Base-by-base conservation (phyloP, 1,284 basidiomycete genomes). In the Irpex sp. region DNA sequence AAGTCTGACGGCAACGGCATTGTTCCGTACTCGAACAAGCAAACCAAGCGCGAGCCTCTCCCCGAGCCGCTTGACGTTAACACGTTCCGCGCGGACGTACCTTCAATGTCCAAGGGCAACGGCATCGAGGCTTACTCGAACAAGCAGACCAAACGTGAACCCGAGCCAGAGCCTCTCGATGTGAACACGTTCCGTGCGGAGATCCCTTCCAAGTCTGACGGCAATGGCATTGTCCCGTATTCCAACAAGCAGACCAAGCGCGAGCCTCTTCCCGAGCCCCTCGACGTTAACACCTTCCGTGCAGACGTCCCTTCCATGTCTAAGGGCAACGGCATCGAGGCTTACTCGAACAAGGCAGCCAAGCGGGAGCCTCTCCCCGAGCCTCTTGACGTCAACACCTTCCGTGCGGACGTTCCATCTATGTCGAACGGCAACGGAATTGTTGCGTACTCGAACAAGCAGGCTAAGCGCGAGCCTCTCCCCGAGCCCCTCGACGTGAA, bases 1-100 rank as follows among this genome's bases (percentile, higher is more conserved):
- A 73, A 68, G 67, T 66, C 73, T 0, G 62, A 65, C 4, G 59
- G 71, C 36, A 73, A 71, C 19, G 59, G 64, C 21, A 66, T 75
- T 44, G 65, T 68, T 26, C 60, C 63, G 1, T 76, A 72, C 67
- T 59, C 21, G 34, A 19, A 59, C 38, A 49, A 40, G 11, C 44
- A 64, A 36, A 67, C 66, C 21, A 72, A 69, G 55, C 67, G 69
- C 38, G 66, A 34, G 15, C 13, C 8, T 13, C 67, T 62, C 5
- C 26, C 26, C 26, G 26, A 26, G 26, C 26, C 26, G 26, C 26
- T 26, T 4, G 73, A 77, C 66, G 64, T 69, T 59, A 74, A 69
- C 75, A 75, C 62, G 64, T 73, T 77, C 48, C 79, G 79, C 4
- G 79, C 72, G 5, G 70, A 74, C 58, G 64, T 62, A 21, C 64